phyloP scores from a whole-genome alignment of 441 rosid genomes.

The Gossypium davidsonii region DNA sequence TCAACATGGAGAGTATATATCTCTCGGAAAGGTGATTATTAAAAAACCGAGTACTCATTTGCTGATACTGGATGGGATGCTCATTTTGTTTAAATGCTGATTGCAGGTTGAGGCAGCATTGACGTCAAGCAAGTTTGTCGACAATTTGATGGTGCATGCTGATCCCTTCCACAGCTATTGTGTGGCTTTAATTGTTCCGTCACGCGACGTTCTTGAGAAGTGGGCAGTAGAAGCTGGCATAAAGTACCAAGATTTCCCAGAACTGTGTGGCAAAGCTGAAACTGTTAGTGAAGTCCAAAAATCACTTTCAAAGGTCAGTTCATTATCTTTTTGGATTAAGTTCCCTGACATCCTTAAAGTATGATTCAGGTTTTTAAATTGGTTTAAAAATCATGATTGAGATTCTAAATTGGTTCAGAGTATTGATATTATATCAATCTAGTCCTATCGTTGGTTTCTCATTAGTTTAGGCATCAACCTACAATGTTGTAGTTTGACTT shows the following conservation, averaged over 20 bases:
- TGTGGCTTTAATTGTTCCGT: conserved; percentile 75
- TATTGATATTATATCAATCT: too few relatives aligned
- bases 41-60: background rate
- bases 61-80: background rate
- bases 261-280: conserved; percentile 61
- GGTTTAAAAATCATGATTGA: too few relatives aligned
- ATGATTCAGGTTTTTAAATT: too few relatives aligned
- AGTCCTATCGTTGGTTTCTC: too few relatives aligned
- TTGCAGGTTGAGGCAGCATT: conserved; percentile 83
- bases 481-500: too few relatives aligned
- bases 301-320: conserved; percentile 60
- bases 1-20: conserved; percentile 90
- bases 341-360: too few relatives aligned
- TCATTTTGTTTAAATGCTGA: conserved; percentile 16
- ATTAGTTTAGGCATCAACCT: too few relatives aligned
- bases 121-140: conserved; percentile 48
- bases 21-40: conserved; percentile 74
- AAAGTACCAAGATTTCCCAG: conserved; percentile 32
- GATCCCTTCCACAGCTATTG: conserved; percentile 69
- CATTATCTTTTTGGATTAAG: background rate
- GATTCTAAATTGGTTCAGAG: too few relatives aligned
- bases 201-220: conserved; percentile 50
- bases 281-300: conserved; percentile 59
- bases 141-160: conserved; percentile 69
- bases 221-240: conserved; percentile 72